Base-by-base conservation (phyloP, 208 protist species). In the Borovskyia barvae region DNA sequence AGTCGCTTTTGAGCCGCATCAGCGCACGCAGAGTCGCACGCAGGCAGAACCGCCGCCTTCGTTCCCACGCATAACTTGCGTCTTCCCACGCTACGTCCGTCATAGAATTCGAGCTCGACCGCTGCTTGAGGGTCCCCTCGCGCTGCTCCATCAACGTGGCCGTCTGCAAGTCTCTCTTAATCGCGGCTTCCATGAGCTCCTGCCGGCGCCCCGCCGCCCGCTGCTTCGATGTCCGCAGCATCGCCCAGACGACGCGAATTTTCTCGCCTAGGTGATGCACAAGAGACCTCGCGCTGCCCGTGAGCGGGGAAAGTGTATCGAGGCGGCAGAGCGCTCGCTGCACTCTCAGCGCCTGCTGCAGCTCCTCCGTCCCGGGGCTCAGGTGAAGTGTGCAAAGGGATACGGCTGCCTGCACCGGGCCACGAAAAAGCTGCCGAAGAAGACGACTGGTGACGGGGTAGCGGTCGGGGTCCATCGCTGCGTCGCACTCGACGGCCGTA, bases 361-460 rank as follows among this genome's bases (percentile, higher is more conserved):
- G 30, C 50, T 84, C 72, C 19, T 36, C 47, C 0, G 14, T 3
- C 7, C 33, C 39, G 39, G 69, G 63, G 6, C 51, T 29, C 14
- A 48, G 24, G 26, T 32, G 36, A 9, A 56, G 49, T 19, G 48
- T 33, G 22, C n/a, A 59, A 32, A 75, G 53, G 12, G 61, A 40
- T 2, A 77, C 42, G 17, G 46, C 35, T 4, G 57, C 19, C 17
- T 71, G 37, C n/a, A 66, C 33, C 22, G 77, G 53, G 22, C 46
- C 68, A 19, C 68, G 47, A 25, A 79, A 54, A 8, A 46, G 47
- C 20, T 55, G 47, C 22, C 57, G 51, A 28, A 84, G 43, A 15
- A 84, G 50, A n/a, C 39, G 51, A 9, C 46, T n/a, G 17, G 59
- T 72, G 11, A 51, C 47, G 0, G 77, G 72, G 3, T 56, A 65